Evolutionary conservation across 2,329 filamentous ascomycete species (phyloP).

Genomic region (Penicillium sp.): DNA sequence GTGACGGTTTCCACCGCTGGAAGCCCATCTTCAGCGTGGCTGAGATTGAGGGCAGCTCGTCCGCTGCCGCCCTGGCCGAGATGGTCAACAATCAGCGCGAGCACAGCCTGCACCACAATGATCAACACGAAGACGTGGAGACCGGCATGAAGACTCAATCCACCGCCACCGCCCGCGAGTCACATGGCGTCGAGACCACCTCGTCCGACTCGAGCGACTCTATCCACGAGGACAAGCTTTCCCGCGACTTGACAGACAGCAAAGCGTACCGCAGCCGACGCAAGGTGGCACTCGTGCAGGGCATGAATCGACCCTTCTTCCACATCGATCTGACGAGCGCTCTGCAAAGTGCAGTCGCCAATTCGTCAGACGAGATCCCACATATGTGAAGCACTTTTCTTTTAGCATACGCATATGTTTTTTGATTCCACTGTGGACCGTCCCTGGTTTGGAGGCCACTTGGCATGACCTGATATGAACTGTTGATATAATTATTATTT

Average conservation of each 20-base stretch:
- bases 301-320: constrained; percentile 88
- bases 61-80: constrained; percentile 68
- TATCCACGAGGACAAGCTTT: constrained; percentile 37
- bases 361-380: constrained; percentile 55
- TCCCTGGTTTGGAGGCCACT: constrained; percentile 23
- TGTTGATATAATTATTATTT: constrained; percentile 15
- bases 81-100: constrained; percentile 58
- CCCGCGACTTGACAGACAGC: constrained; percentile 48
- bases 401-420: constrained; percentile 11
- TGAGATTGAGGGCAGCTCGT: constrained; percentile 71
- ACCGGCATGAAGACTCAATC: constrained; percentile 32
- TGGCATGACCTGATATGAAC: constrained; percentile 22
- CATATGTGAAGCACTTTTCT: background rate
- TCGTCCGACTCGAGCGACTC: constrained; percentile 30
- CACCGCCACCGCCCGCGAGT: constrained; percentile 33
- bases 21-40: constrained; percentile 94
- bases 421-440: constrained; percentile 13
- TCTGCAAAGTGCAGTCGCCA: constrained; percentile 80
- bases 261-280: constrained; percentile 44
- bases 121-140: constrained; percentile 30
- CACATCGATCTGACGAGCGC: constrained; percentile 90
- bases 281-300: constrained; percentile 67
- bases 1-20: constrained; percentile 66
- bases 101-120: constrained; percentile 14
- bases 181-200: constrained; percentile 27